These are phyloP conservation scores for Nemania sp. DNA, from an alignment of 2,329 filamentous ascomycete genomes.

Conservation along the genomic window DNA sequence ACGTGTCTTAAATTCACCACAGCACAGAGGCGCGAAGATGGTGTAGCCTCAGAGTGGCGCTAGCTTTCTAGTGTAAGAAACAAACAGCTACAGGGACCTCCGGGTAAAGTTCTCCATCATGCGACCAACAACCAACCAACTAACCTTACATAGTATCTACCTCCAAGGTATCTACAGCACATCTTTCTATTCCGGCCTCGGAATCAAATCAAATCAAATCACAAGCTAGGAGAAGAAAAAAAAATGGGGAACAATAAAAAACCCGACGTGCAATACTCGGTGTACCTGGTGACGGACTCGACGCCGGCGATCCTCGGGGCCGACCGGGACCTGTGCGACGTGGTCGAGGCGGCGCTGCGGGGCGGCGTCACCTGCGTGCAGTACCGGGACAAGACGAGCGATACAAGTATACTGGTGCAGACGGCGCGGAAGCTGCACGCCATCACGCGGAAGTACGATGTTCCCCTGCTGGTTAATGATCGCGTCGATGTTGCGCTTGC, in stretches of 20 bases:
- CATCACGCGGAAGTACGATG: constrained; percentile 66
- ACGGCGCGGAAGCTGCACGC: constrained; percentile 72
- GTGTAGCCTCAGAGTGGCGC: too few species aligned
- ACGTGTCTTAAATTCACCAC: too few species aligned
- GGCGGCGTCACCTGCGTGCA: constrained; percentile 88
- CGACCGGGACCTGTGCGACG: constrained; percentile 65
- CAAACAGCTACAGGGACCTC: too few species aligned
- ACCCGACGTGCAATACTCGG: constrained; percentile 71
- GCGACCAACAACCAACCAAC: too few species aligned
- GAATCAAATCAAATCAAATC: too few species aligned
- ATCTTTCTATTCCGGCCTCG: too few species aligned
- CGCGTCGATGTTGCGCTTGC: constrained; percentile 86
- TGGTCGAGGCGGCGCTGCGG: constrained; percentile 75
- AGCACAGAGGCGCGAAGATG: too few species aligned
- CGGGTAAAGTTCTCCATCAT: too few species aligned
- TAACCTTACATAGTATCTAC: too few species aligned
- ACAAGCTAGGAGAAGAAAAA: too few species aligned
- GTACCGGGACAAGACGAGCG: constrained; percentile 84
- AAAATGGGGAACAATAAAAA: constrained; percentile 43
- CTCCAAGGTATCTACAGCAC: too few species aligned
- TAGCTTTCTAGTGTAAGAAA: too few species aligned
- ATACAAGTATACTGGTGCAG: constrained; percentile 71
- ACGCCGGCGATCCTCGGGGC: constrained; percentile 78
- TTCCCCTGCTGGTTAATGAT: constrained; percentile 92
- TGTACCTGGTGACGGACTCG: constrained; percentile 93